A percentile compares a stretch with the other conserved stretches of the same genome.
Conservation (phyloP, 1,284 basidiomycete genomes). For the Microbotryum scabiosae region DNA sequence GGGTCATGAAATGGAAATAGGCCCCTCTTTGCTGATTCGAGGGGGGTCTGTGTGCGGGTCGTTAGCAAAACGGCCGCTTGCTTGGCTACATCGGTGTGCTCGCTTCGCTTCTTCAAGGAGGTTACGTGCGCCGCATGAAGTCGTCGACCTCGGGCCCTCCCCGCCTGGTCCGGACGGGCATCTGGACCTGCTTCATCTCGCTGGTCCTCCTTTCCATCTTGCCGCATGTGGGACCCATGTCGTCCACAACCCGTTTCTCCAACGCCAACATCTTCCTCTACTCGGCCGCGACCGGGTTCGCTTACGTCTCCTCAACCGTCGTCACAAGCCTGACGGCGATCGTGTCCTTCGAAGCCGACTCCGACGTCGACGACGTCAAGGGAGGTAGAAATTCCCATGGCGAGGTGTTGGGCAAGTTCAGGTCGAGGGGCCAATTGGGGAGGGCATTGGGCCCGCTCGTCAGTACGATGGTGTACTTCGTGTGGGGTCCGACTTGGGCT, state of each 20-base stretch:
- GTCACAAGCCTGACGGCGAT: slow-evolving; percentile 79
- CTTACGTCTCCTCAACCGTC: slow-evolving; percentile 83
- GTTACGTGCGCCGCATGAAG: slow-evolving; percentile 64
- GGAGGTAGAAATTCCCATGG: slow-evolving; percentile 43
- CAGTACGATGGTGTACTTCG: slow-evolving; percentile 48
- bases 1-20: neutral
- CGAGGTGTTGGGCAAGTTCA: slow-evolving; percentile 71
- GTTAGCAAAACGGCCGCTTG: slow-evolving; percentile 66
- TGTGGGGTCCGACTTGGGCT: slow-evolving; percentile 46
- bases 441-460: slow-evolving; percentile 78
- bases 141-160: slow-evolving; percentile 60
- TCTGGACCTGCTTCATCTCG: slow-evolving; percentile 58
- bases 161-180: slow-evolving; percentile 66
- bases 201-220: slow-evolving; percentile 61
- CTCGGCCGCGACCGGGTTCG: slow-evolving; percentile 65
- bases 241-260: neutral
- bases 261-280: slow-evolving; percentile 55
- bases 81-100: slow-evolving; percentile 75
- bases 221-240: slow-evolving; percentile 16
- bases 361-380: slow-evolving; percentile 49
- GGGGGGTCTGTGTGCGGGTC: neutral
- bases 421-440: slow-evolving; percentile 79
- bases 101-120: slow-evolving; percentile 77
- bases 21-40: neutral
- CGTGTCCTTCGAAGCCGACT: slow-evolving; percentile 78